Base-by-base conservation (phyloP, 305 asterid genomes). In the Fraxinus platypoda region DNA sequence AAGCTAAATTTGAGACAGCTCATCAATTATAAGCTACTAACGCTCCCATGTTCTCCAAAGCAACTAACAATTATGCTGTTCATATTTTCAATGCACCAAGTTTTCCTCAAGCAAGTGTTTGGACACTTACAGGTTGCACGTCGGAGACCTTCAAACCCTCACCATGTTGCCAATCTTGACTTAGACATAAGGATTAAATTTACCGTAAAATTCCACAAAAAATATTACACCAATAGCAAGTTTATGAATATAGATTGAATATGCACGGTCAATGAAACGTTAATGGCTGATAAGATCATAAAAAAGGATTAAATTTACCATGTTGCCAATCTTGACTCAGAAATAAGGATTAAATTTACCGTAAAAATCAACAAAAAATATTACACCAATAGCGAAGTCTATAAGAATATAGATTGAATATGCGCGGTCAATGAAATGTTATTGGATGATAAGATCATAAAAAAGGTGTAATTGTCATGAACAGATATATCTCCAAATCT, bases 111-210 rank as follows among this genome's bases (percentile, higher is more conserved):
- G 9, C 64, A 54, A 54, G 64, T 62, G 15, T 23, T 62, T 62
- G 31, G 71, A 62, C 79, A 7, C 78, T 75, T 12, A 35, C 21
- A 62, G 30, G 31, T 7, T 6, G 46, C 82, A 78, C 19, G 15
- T 33, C 59, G 6, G 35, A 49, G 77, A 82, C 25, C 68, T 73
- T 82, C 74, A 80, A 38, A 72, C 31, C 79, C 80, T 78, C 76
- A 70, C 17, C 12, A 75, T 13, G 74, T 37, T 66, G 76, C 15
- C 52, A 74, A 64, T 70, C 43, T 49, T 46, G 71, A 19, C 71
- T 19, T 59, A 31, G 64, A 52, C 17, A 52, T 52, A 52, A 52
- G 8, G 21, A 49, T 15, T 17, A 49, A 49, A 49, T 49, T 49
- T 49, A 49, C 8, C 23, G 0, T 15, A 49, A 52, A 52, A 52